A percentile compares a stretch with the other conserved stretches of the same genome.
Evolutionary conservation across 306 rosid species (phyloP).

Genomic region (Prinsepia uniflora): DNA sequence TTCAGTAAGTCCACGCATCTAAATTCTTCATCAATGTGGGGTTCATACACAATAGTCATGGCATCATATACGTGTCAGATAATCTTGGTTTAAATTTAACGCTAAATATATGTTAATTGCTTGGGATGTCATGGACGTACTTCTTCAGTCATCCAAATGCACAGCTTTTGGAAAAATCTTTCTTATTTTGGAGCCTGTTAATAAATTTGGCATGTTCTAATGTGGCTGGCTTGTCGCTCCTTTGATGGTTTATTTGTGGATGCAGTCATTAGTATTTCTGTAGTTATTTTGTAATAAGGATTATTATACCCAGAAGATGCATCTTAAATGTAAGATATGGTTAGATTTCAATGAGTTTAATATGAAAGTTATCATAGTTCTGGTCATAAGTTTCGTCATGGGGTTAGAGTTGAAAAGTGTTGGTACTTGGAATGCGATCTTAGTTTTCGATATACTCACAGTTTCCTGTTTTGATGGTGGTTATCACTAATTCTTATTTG

Average conservation of each 20-base stretch:
- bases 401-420: not conserved
- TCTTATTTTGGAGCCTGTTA: not conserved
- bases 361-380: not conserved
- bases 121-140: not conserved
- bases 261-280: not conserved
- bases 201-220: not conserved
- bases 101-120: not conserved
- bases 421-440: not conserved
- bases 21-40: not conserved
- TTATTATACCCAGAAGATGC: not conserved
- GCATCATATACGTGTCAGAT: not conserved
- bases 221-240: not conserved
- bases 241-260: not conserved
- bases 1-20: slow-evolving; percentile 11
- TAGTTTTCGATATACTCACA: not conserved
- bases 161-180: not conserved
- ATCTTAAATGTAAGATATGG: not conserved
- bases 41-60: not conserved
- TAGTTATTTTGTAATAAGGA: not conserved
- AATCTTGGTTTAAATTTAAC: not conserved
- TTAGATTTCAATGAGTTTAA: not conserved
- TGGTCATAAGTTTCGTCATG: not conserved
- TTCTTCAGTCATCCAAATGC: not conserved
- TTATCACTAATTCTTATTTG: not conserved
- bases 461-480: not conserved